These are phyloP conservation scores for Austroboletus niveus DNA, from an alignment of 1,284 basidiomycete species.

Conservation along the genomic window DNA sequence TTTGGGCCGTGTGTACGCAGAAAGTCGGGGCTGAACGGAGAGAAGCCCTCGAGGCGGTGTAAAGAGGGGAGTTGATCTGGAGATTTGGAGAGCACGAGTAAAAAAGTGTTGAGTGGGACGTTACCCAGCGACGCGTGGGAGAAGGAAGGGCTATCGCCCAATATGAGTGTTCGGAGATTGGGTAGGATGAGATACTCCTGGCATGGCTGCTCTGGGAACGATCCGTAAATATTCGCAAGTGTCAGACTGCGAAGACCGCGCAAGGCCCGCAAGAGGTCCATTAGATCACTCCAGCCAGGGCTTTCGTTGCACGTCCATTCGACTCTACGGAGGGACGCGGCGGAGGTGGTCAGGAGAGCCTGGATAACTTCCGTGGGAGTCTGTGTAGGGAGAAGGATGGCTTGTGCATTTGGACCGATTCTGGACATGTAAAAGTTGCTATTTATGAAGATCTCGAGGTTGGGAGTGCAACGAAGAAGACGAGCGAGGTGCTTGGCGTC, in stretches of 20 bases:
- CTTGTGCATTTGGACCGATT: conserved; percentile 16
- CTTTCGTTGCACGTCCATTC: conserved; percentile 34
- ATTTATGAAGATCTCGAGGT: conserved; percentile 39
- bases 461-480: conserved; percentile 36
- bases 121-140: conserved; percentile 37
- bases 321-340: conserved; percentile 26
- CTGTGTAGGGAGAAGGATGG: conserved; percentile 23
- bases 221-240: conserved; percentile 36
- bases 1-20: conserved; percentile 40
- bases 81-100: conserved; percentile 35
- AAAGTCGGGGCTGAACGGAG: conserved; percentile 39
- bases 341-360: conserved; percentile 24
- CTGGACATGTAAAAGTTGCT: conserved; percentile 30
- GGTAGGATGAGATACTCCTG: conserved; percentile 33
- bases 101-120: conserved; percentile 38
- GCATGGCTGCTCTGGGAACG: conserved; percentile 13
- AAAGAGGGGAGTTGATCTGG: conserved; percentile 37
- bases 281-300: conserved; percentile 27
- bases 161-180: conserved; percentile 38
- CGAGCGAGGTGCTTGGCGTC: conserved; percentile 30
- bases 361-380: conserved; percentile 24
- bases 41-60: conserved; percentile 41
- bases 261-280: conserved; percentile 22
- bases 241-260: conserved; percentile 33
- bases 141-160: conserved; percentile 39